Evolutionary conservation across 768 basidiomycete species (phyloP).

Genomic region (Hortiboletus campestris): DNA sequence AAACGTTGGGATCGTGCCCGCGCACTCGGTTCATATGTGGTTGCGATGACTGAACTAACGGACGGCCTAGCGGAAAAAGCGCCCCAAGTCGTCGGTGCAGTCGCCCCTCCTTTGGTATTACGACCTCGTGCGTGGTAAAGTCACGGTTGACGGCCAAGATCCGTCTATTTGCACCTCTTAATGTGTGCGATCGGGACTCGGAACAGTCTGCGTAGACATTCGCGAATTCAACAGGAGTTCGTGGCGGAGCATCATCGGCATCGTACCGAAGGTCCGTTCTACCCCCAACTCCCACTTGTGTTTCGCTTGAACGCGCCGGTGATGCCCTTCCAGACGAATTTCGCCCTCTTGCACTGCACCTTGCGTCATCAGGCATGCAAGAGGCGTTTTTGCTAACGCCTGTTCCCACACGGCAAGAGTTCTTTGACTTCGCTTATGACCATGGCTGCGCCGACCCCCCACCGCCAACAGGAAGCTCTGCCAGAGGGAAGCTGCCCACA

Average conservation of each 20-base stretch:
- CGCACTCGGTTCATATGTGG: neutral
- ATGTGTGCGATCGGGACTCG: too few relatives aligned
- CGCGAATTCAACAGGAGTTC: conserved; percentile 79
- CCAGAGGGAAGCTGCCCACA: conserved; percentile 99
- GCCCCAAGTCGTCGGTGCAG: conserved; percentile 92
- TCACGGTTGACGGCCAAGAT: conserved; percentile 88
- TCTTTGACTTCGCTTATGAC: conserved; percentile 72
- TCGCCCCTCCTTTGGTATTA: conserved; percentile 86
- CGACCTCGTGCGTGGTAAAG: conserved; percentile 77
- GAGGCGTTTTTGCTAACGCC: conserved; percentile 47
- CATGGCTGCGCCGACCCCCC: conserved; percentile 95
- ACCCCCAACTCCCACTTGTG: neutral
- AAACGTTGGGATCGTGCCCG: conserved; percentile 73
- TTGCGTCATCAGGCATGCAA: conserved; percentile 47
- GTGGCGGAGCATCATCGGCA: conserved; percentile 86
- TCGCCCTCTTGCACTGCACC: conserved; percentile 52
- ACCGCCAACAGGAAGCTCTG: conserved; percentile 99
- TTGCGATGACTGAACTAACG: neutral
- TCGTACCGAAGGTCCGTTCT: conserved; percentile 75
- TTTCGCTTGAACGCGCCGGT: conserved; percentile 44
- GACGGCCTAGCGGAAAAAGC: conserved; percentile 70
- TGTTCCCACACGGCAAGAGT: conserved; percentile 51
- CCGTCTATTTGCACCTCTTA: conserved; percentile 8
- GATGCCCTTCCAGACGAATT: conserved; percentile 58
- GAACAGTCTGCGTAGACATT: conserved; percentile 53